Evolutionary conservation across 768 basidiomycete species (phyloP), one percentile per base, ranked within the genome.

Genomic region (Tylopilus balloui): DNA sequence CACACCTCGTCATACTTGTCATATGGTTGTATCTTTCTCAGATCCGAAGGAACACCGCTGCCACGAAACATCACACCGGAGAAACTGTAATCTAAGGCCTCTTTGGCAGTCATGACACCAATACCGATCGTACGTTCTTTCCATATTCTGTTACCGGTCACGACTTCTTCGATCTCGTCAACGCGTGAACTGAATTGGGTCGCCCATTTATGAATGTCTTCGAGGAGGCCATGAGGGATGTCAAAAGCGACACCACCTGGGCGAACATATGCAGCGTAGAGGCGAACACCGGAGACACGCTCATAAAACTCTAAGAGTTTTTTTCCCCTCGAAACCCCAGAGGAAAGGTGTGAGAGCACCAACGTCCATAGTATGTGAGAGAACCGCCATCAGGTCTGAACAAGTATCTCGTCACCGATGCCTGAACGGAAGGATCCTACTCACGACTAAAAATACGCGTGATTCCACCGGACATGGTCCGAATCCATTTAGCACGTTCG

Each of bases 221-320:
- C 89, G 29, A 99, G 80, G n/a, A 99, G 75, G n/a, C 95, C 95
- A 57, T 97, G 94, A 11, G 95, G 95, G 38, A 99, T 76, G 64
- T 99, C 95, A 64, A 93, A 98, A 2, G 95, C 95, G 41, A 99
- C 95, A 60, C 95, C 95, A 52, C 95, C 95, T 1, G 95, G 95
- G 52, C 95, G 88, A 41, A 97, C 87, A 67, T 97, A 99, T n/a
- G 95, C 95, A 6, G 92, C 84, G 63, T 99, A 95, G 61, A 99
- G 78, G 47, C 95, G 93, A 6, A 95, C 95, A 56, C 95, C 95
- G 9, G 94, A 97, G 34, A 98, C 95, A 48, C 95, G 92, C 72
- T 99, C 95, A 69, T 99, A 99, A 72, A 98, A 99, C 66, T 99
- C 95, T 95, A 98, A 97, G 55, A 98, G 83, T 76, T 99, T 99